These are phyloP conservation scores for Microbotryum lychnidis-dioicae DNA, from an alignment of 1,284 basidiomycete genomes.

Conservation along the genomic window DNA sequence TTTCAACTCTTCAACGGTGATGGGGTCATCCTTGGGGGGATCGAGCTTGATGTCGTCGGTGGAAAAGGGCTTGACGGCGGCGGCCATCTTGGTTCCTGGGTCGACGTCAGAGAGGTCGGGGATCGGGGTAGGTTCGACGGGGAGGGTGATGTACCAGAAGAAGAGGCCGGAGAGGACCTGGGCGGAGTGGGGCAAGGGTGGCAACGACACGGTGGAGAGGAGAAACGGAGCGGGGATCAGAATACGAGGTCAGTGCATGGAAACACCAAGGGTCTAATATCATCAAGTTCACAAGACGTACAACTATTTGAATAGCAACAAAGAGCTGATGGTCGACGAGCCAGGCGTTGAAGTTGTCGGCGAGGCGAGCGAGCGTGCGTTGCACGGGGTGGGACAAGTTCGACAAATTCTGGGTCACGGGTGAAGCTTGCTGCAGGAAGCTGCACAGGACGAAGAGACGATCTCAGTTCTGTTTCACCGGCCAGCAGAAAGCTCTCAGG, in stretches of 20 bases:
- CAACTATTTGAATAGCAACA: slow-evolving; percentile 12
- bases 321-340: slow-evolving; percentile 13
- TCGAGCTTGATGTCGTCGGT: slow-evolving; percentile 45
- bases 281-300: not conserved
- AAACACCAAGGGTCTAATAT: not conserved
- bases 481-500: no score
- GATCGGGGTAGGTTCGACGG: slow-evolving; percentile 5
- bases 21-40: slow-evolving; percentile 69
- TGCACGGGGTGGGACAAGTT: not conserved
- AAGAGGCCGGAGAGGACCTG: slow-evolving; percentile 26
- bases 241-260: not conserved
- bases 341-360: slow-evolving; percentile 4
- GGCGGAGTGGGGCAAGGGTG: slow-evolving; percentile 3
- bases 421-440: no score
- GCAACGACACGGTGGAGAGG: not conserved
- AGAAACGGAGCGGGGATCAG: not conserved
- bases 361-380: not conserved
- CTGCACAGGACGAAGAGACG: no score
- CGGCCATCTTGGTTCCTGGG: slow-evolving; percentile 1
- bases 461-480: no score
- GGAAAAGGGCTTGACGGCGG: slow-evolving; percentile 5
- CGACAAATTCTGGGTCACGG: no score
- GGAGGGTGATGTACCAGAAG: slow-evolving; percentile 21
- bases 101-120: not conserved
- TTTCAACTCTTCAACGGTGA: slow-evolving; percentile 59